A percentile compares a stretch with the other conserved stretches of the same genome.
These are phyloP conservation scores for Tuber indicum DNA, from an alignment of 495 filamentous ascomycete species.

Conservation along the genomic window DNA sequence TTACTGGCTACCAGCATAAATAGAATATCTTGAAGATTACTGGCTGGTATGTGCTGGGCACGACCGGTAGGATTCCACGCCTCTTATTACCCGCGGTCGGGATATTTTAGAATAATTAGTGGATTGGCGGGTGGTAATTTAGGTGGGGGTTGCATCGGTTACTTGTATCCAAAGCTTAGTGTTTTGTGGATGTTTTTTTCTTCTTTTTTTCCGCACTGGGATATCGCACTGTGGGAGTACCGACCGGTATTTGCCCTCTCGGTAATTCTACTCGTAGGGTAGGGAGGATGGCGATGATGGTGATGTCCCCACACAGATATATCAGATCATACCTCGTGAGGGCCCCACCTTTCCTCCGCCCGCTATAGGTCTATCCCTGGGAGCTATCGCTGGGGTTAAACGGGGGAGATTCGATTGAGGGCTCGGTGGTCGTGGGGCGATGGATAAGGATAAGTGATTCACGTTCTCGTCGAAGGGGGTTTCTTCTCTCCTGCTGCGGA, in stretches of 20 bases:
- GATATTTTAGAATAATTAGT: not conserved
- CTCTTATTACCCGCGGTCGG: conserved; percentile 3
- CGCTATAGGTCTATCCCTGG: not conserved
- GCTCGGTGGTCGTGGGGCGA: not conserved
- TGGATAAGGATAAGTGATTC: not conserved
- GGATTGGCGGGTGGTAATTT: not conserved
- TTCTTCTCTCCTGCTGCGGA: not conserved
- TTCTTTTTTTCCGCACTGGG: not conserved
- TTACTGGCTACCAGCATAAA: no score
- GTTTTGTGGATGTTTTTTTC: not conserved
- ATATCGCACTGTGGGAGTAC: no score
- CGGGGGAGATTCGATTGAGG: not conserved
- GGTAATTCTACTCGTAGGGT: not conserved
- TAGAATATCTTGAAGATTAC: no score
- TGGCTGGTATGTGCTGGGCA: not conserved
- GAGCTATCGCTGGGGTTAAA: not conserved
- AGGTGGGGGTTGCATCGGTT: no score
- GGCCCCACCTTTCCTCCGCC: not conserved
- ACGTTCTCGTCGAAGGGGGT: not conserved
- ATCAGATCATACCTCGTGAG: no score
- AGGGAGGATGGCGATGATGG: not conserved
- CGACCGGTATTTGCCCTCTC: not conserved
- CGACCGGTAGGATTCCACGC: not conserved
- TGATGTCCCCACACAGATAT: not conserved
- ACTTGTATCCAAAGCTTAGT: not conserved